These are phyloP conservation scores for Colletotrichum kahawae DNA, from an alignment of 2,329 filamentous ascomycete genomes.

Conservation along the genomic window DNA sequence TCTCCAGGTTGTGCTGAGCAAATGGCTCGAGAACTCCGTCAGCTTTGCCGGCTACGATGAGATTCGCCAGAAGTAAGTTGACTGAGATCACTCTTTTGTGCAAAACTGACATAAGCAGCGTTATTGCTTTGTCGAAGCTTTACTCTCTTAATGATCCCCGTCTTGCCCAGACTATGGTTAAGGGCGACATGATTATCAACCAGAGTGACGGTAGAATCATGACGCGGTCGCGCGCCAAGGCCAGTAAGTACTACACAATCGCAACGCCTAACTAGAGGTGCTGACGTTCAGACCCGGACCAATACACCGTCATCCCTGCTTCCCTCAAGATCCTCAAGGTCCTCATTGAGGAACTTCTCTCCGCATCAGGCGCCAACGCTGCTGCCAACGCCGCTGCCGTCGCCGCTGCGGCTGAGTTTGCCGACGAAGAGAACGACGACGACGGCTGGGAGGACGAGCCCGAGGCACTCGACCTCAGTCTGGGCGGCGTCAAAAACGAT, in stretches of 20 bases:
- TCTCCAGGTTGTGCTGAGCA: constrained; percentile 86
- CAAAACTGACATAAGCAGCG: constrained; percentile 54
- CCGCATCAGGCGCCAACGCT: constrained; percentile 71
- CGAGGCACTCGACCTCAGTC: constrained; percentile 76
- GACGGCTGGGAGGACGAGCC: constrained; percentile 91
- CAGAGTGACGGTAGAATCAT: constrained; percentile 81
- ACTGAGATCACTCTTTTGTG: background rate
- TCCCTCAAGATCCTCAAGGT: constrained; percentile 97
- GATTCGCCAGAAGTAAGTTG: constrained; percentile 89
- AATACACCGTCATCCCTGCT: constrained; percentile 85
- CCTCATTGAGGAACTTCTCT: constrained; percentile 87
- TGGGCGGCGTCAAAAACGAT: constrained; percentile 71
- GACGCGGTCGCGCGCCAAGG: constrained; percentile 88
- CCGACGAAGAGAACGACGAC: constrained; percentile 73
- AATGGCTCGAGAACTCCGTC: constrained; percentile 97
- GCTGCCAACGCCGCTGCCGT: constrained; percentile 66
- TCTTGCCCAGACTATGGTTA: constrained; percentile 80
- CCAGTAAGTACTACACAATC: constrained; percentile 58
- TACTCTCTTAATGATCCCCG: constrained; percentile 87
- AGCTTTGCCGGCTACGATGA: constrained; percentile 99
- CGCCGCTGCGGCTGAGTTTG: constrained; percentile 55
- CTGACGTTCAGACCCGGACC: constrained; percentile 70
- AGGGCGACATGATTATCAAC: constrained; percentile 83
- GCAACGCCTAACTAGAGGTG: constrained; percentile 28
- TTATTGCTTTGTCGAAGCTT: constrained; percentile 90